Evolutionary conservation across 495 filamentous ascomycete genomes (phyloP).

Genomic region (Apiosordaria backusii): DNA sequence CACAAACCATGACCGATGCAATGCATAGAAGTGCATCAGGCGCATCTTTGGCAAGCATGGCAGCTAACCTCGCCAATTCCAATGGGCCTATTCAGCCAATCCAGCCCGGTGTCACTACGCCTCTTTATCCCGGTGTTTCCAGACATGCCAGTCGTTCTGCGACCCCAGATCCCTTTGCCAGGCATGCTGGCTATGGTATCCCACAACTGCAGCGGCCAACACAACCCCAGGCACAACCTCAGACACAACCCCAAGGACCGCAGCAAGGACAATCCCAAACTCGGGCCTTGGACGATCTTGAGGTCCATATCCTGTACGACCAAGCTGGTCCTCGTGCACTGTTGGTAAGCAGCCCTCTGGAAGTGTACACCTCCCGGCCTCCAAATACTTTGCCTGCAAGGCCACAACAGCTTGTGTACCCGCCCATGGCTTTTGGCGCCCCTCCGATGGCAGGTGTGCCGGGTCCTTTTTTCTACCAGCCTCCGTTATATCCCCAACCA

Average conservation of each 20-base stretch:
- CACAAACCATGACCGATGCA: slow-evolving; percentile 39
- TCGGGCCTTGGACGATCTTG: background rate
- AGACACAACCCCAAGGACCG: slow-evolving; percentile 21
- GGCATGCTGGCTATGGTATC: slow-evolving; percentile 23
- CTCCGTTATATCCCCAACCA: background rate
- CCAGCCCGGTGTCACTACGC: slow-evolving; percentile 41
- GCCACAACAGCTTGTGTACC: background rate
- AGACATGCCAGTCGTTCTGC: slow-evolving; percentile 38
- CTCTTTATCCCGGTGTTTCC: slow-evolving; percentile 33
- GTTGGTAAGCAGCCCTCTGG: background rate
- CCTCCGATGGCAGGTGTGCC: background rate
- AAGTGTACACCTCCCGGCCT: background rate
- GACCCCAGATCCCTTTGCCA: slow-evolving; percentile 39
- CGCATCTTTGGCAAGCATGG: slow-evolving; percentile 36
- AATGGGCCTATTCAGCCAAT: slow-evolving; percentile 35
- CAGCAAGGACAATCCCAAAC: slow-evolving; percentile 3
- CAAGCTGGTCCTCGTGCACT: background rate
- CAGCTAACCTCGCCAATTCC: slow-evolving; percentile 27
- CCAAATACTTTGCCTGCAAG: background rate
- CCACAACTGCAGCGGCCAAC: slow-evolving; percentile 10
- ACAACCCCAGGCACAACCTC: slow-evolving; percentile 25
- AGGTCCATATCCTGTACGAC: background rate
- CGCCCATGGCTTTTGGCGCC: background rate
- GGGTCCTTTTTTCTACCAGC: background rate
- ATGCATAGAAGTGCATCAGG: slow-evolving; percentile 49